Evolutionary conservation across 345 rosid species (phyloP), one percentile per base, ranked within the genome.

Genomic region (Cardamine resedifolia): DNA sequence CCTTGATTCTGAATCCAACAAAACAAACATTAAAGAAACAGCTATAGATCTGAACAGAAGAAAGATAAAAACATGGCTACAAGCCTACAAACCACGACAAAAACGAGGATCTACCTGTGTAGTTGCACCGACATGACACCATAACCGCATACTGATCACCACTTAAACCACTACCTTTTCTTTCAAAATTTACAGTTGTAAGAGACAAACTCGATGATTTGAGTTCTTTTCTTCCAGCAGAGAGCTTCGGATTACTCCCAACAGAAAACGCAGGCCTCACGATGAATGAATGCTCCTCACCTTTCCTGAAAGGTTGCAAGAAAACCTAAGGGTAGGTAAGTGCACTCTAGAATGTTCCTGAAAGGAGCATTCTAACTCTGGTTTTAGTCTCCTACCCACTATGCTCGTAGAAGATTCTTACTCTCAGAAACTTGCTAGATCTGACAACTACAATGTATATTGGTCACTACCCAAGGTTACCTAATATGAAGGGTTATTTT

Each of bases 241-340:
- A 81, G 51, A 78, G 81, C 79, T 81, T 87, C 44, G 73, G 72
- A 79, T 82, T 82, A 75, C 83, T 88, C 80, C 84, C 83, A 66
- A 78, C 70, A 30, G 92, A 81, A 80, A 83, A 81, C 1, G 83
- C 86, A 49, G 96, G 97, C 79, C 87, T 96, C 73, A 96, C 83
- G 24, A 96, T 87, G 78, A 96, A 96, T 43, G 99, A 92, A 77
- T 92, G 99, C 76, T 90, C 98, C 79, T 92, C 99, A 77, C 97
- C 92, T 80, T 83, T 90, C 99, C 99, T 96, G 87, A 76, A 77
- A 68, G 1, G 24, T 71, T 64, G 36, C 49, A 65, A 59, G 53
- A 64, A 70, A 43, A 45, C 49, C 45, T 16, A 62, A 63, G 27
- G 30, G 59, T 76, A 15, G 58, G 58, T 69, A 68, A 69, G 59